Conservation (phyloP, 1,139 yeast genomes). For the Scheffersomyces cryptocercus region DNA sequence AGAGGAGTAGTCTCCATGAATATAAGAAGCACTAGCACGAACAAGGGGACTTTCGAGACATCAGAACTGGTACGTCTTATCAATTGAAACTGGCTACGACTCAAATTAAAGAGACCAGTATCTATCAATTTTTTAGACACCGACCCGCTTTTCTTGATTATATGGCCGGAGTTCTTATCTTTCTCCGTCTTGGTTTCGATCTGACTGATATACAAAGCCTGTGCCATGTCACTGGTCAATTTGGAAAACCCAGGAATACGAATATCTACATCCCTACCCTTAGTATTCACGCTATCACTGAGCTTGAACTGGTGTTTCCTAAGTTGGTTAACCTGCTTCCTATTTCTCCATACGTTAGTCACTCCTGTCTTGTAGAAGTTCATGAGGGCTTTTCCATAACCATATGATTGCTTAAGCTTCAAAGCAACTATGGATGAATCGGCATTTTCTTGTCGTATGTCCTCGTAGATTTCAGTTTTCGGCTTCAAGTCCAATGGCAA, state of each 20-base stretch:
- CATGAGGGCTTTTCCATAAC: conserved; percentile 41
- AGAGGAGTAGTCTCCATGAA: conserved; percentile 68
- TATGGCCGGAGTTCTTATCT: conserved; percentile 18
- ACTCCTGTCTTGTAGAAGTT: conserved; percentile 56
- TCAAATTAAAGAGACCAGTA: conserved; percentile 32
- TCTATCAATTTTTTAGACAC: conserved; percentile 5
- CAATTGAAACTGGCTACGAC: conserved; percentile 55
- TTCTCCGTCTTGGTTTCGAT: conserved; percentile 24
- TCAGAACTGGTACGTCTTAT: conserved; percentile 61
- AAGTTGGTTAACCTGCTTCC: conserved; percentile 21
- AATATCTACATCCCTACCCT: conserved; percentile 27
- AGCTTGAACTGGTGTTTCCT: conserved; percentile 22
- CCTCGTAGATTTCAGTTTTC: conserved; percentile 27
- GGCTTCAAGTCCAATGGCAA: conserved; percentile 40
- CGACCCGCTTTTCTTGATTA: conserved; percentile 9
- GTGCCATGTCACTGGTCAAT: conserved; percentile 38
- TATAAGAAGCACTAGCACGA: conserved; percentile 56
- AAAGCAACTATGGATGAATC: conserved; percentile 18
- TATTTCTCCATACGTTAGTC: conserved; percentile 49
- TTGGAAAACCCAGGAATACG: conserved; percentile 26
- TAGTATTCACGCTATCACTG: conserved; percentile 23
- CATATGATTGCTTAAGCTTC: conserved; percentile 34
- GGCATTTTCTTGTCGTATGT: conserved; percentile 21
- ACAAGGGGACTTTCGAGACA: conserved; percentile 59
- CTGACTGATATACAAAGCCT: conserved; percentile 31